phyloP scores from a whole-genome alignment of 768 basidiomycete genomes.

The Strobilomyces confusus region DNA sequence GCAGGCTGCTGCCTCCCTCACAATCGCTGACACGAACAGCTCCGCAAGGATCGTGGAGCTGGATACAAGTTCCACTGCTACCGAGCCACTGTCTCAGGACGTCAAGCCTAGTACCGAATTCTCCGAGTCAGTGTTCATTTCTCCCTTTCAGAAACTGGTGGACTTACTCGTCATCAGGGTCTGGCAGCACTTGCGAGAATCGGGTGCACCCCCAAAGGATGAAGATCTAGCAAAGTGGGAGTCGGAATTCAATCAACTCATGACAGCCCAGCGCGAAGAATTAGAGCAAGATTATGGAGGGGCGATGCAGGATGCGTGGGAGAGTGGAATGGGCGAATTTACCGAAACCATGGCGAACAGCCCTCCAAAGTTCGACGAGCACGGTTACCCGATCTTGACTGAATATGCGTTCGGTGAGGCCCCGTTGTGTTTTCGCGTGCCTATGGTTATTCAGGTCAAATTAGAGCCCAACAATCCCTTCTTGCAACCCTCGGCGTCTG shows the following conservation, averaged over 20 bases:
- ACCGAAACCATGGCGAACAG: conserved; percentile 29
- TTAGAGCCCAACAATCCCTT: conserved; percentile 73
- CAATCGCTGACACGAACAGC: conserved; percentile 36
- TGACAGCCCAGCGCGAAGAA: conserved; percentile 64
- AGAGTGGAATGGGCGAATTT: conserved; percentile 47
- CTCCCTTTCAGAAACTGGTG: background rate
- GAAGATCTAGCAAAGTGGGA: conserved; percentile 80
- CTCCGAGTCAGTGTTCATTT: conserved; percentile 43
- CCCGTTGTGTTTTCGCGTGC: background rate
- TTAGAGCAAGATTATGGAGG: conserved; percentile 59
- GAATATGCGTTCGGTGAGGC: conserved; percentile 75
- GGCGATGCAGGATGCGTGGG: conserved; percentile 63
- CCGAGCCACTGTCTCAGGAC: conserved; percentile 39
- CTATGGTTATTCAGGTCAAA: conserved; percentile 2
- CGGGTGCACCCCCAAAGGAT: conserved; percentile 49
- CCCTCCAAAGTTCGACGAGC: conserved; percentile 54
- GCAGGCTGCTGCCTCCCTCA: conserved; percentile 54
- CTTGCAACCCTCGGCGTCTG: conserved; percentile 45
- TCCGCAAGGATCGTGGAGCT: conserved; percentile 53
- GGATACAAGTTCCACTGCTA: conserved; percentile 36
- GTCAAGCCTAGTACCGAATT: conserved; percentile 39
- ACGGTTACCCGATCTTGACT: conserved; percentile 72
- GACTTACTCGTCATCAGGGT: conserved; percentile 37
- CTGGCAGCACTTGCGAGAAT: conserved; percentile 60
- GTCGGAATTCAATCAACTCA: conserved; percentile 74